A percentile compares a stretch with the other conserved stretches of the same genome.
phyloP scores from a whole-genome alignment of 495 filamentous ascomycete species.

The Trichocladium antarcticum region DNA sequence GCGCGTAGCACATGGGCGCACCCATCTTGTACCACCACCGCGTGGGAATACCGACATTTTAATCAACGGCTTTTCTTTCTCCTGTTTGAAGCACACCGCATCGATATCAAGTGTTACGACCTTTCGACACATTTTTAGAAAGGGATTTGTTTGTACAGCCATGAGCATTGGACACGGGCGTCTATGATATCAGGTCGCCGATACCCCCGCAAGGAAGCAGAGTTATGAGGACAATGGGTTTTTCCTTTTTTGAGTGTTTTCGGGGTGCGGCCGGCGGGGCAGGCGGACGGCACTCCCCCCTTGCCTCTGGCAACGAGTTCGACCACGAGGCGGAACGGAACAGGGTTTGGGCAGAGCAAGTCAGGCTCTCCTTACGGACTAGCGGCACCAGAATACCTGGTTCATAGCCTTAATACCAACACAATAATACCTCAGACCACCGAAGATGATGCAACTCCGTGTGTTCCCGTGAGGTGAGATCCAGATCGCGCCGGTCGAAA shows the following conservation, averaged over 20 bases:
- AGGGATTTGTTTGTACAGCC: constrained; percentile 16
- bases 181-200: constrained; percentile 19
- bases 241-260: not conserved
- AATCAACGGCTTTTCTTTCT: constrained; percentile 17
- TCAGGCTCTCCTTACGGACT: constrained; percentile 2
- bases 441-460: not conserved
- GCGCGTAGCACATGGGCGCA: constrained; percentile 6
- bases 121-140: constrained; percentile 10
- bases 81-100: constrained; percentile 12
- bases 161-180: constrained; percentile 19
- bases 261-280: not conserved
- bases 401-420: not conserved
- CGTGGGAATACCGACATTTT: constrained; percentile 20
- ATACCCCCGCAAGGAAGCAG: constrained; percentile 12
- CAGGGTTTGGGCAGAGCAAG: not conserved
- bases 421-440: not conserved
- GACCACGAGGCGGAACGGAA: too few relatives aligned
- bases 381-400: too few relatives aligned
- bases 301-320: not conserved
- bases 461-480: not conserved
- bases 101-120: constrained; percentile 16
- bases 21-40: constrained; percentile 23
- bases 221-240: constrained; percentile 7
- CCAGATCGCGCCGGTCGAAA: not conserved
- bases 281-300: not conserved